Base-by-base conservation (phyloP, 2,329 filamentous ascomycete genomes). In the Neonectria coccinea region DNA sequence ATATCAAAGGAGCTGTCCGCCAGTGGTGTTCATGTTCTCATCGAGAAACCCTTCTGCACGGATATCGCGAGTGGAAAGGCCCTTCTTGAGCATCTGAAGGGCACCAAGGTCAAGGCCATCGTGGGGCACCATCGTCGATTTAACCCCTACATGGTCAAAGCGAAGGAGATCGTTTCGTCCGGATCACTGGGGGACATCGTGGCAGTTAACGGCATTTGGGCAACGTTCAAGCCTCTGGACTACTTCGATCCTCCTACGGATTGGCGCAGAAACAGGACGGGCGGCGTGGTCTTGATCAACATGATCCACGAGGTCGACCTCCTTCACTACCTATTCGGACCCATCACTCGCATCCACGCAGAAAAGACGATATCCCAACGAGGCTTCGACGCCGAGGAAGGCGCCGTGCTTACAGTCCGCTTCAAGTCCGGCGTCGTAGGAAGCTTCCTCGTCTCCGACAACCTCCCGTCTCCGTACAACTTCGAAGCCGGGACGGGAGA, bases 271-370 rank as follows among this genome's bases (percentile, higher is more conserved):
- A 70, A 75, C 4, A 59, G 67, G 2, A 74, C 78, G 2, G 83
- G 82, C 1, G 86, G 86, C 0, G 82, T 84, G 0, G 76, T 89
- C 8, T 76, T 84, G 3, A 88, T 88, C 64, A 89, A 89, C 69
- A 76, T 89, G 47, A 82, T 89, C n/a, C 87, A 89, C 69, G 87
- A 89, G 54, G 77, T 89, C 42, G 87, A 89, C 64, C 75, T 88
- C 0, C 76, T 89, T 18, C 86, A 88, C 51, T 83, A 84, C 72
- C 76, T 89, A 1, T 81, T 89, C 27, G 86, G 86, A 0, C 82
- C 84, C 0, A 84, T 89, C 27, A 71, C 73, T 0, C 77, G 83
- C 0, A 82, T 89, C 0, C 82, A 84, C 36, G 86, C 84, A 0
- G 84, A 89, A 67, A 76, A 79, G 54, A 83, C 79, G 0, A 52